A percentile compares a stretch with the other conserved stretches of the same genome.
These are phyloP conservation scores for Monosporascus sp. DNA, from an alignment of 2,329 filamentous ascomycete species.

Conservation along the genomic window DNA sequence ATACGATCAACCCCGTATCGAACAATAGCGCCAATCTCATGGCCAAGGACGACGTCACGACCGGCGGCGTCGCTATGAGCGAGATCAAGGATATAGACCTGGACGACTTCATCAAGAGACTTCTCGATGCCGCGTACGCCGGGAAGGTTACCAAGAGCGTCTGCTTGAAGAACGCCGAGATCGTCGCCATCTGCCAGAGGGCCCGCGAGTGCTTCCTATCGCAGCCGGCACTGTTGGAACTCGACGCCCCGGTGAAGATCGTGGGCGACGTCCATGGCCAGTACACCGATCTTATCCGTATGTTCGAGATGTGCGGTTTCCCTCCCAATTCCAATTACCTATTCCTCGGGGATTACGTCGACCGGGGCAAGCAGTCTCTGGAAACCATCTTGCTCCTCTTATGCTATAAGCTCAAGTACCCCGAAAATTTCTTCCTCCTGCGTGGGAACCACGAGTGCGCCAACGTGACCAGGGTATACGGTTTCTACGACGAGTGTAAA, in stretches of 20 bases:
- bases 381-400: constrained; percentile 90
- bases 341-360: constrained; percentile 94
- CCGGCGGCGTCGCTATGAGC: constrained; percentile 68
- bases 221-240: constrained; percentile 85
- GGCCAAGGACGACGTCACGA: constrained; percentile 40
- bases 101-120: constrained; percentile 92
- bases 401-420: constrained; percentile 96
- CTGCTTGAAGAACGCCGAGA: constrained; percentile 95
- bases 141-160: constrained; percentile 98
- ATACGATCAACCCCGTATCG: constrained; percentile 58
- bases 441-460: constrained; percentile 96
- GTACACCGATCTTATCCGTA: constrained; percentile 90
- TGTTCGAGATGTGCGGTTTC: constrained; percentile 99
- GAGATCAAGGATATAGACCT: constrained; percentile 90
- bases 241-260: constrained; percentile 94
- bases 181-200: constrained; percentile 85
- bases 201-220: constrained; percentile 85
- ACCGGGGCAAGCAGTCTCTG: constrained; percentile 90
- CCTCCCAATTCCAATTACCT: constrained; percentile 88
- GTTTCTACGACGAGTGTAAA: constrained; percentile 98
- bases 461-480: constrained; percentile 91
- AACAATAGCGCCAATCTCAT: constrained; percentile 38
- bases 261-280: constrained; percentile 96
- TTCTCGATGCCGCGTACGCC: constrained; percentile 90
- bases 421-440: constrained; percentile 94